Percentiles rank a stretch among this genome's conserved stretches.
phyloP scores from a whole-genome alignment of 805 yeast species.

The Candida multigemmis region DNA sequence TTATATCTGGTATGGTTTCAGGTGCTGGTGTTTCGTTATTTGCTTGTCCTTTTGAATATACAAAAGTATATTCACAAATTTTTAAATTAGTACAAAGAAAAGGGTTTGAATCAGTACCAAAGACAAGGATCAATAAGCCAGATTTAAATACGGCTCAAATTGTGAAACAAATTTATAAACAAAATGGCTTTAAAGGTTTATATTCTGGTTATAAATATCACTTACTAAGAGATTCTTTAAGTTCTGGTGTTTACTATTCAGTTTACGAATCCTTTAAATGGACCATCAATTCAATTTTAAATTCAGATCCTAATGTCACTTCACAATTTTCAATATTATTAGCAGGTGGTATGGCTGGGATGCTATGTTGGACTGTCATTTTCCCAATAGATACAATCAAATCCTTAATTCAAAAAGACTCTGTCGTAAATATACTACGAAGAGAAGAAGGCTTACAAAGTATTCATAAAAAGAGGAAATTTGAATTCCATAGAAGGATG shows the following conservation, averaged over 20 bases:
- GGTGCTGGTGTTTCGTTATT: conserved; percentile 57
- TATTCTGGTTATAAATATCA: conserved; percentile 72
- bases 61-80: conserved; percentile 74
- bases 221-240: conserved; percentile 56
- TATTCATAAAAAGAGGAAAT: conserved; percentile 22
- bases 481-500: conserved; percentile 34
- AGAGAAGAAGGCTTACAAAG: conserved; percentile 37
- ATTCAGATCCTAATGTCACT: conserved; percentile 13
- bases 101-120: conserved; percentile 3
- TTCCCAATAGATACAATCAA: conserved; percentile 81
- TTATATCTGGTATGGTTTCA: conserved; percentile 54
- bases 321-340: conserved; percentile 26
- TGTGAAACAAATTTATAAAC: conserved; percentile 37
- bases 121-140: conserved; percentile 5
- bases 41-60: conserved; percentile 81
- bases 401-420: conserved; percentile 65
- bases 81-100: conserved; percentile 33
- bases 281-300: conserved; percentile 26
- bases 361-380: conserved; percentile 62
- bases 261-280: conserved; percentile 67
- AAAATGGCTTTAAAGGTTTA: conserved; percentile 55
- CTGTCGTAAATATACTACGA: conserved; percentile 58
- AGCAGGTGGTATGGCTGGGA: conserved; percentile 78
- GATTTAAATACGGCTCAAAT: conserved; percentile 33
- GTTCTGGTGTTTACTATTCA: conserved; percentile 67